Evolutionary conservation across 2,329 filamentous ascomycete genomes (phyloP).

Genomic region (Microsporum canis): DNA sequence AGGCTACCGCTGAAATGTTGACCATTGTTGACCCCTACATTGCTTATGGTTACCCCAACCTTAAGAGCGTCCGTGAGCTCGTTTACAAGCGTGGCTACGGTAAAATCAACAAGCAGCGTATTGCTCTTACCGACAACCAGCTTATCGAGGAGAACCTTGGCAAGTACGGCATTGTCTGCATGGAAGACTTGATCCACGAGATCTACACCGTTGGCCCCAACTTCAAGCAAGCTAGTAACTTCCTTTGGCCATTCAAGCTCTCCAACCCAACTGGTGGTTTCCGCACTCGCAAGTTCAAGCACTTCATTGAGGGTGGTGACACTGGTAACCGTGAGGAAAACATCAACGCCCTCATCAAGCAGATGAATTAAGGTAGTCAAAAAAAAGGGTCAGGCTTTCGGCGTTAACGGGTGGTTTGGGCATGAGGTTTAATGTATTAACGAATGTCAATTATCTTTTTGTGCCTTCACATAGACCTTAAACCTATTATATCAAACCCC

Average conservation of each 20-base stretch:
- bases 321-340: slow-evolving; percentile 96
- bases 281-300: slow-evolving; percentile 94
- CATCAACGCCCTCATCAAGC: slow-evolving; percentile 91
- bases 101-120: slow-evolving; percentile 96
- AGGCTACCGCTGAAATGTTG: slow-evolving; percentile 94
- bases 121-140: slow-evolving; percentile 92
- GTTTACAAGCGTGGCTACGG: slow-evolving; percentile 99
- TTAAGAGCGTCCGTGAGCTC: slow-evolving; percentile 97
- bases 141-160: slow-evolving; percentile 94
- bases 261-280: slow-evolving; percentile 97
- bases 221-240: slow-evolving; percentile 99
- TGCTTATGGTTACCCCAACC: slow-evolving; percentile 98
- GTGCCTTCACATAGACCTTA: not conserved
- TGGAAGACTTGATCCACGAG: slow-evolving; percentile 99
- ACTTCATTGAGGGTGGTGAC: slow-evolving; percentile 98
- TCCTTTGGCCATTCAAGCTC: slow-evolving; percentile 99
- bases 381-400: not conserved
- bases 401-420: slow-evolving; percentile 5
- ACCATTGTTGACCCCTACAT: slow-evolving; percentile 98
- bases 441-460: not conserved
- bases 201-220: slow-evolving; percentile 98
- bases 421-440: slow-evolving; percentile 7
- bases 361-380: slow-evolving; percentile 73
- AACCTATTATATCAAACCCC: slow-evolving; percentile 5
- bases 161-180: slow-evolving; percentile 98